Conservation (phyloP, 495 filamentous ascomycete genomes). For the Hypoxylon cercidicola region DNA sequence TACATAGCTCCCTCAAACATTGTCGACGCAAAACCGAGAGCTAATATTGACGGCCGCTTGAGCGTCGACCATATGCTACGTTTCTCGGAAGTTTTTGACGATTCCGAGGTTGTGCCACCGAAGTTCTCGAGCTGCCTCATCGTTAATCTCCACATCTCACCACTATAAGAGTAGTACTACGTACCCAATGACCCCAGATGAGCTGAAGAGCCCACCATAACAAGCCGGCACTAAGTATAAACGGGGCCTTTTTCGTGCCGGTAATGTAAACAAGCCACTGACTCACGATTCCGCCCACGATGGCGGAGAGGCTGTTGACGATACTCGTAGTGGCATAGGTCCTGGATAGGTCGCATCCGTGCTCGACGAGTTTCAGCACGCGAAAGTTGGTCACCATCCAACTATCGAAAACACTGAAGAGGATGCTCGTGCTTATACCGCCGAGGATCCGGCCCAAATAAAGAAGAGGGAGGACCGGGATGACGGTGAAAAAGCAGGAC, state of each 20-base stretch:
- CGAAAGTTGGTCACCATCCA: constrained; percentile 68
- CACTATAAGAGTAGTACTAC: constrained; percentile 13
- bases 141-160: constrained; percentile 11
- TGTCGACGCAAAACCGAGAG: constrained; percentile 59
- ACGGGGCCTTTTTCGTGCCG: constrained; percentile 63
- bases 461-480: constrained; percentile 51
- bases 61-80: constrained; percentile 33
- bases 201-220: constrained; percentile 52
- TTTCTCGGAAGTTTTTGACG: constrained; percentile 26
- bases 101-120: constrained; percentile 43
- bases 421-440: constrained; percentile 63
- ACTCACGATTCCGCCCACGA: constrained; percentile 56
- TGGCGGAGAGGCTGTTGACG: constrained; percentile 62
- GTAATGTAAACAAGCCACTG: constrained; percentile 51
- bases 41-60: constrained; percentile 53
- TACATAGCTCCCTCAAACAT: constrained; percentile 70
- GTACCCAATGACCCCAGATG: constrained; percentile 61
- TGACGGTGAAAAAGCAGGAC: constrained; percentile 60
- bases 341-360: constrained; percentile 50
- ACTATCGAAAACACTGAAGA: constrained; percentile 67
- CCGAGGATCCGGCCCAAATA: constrained; percentile 62
- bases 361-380: constrained; percentile 42
- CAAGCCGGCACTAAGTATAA: constrained; percentile 53
- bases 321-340: constrained; percentile 63
- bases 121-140: constrained; percentile 57